Conservation (phyloP, 1,284 basidiomycete species). For the Sporisorium sorghi region DNA sequence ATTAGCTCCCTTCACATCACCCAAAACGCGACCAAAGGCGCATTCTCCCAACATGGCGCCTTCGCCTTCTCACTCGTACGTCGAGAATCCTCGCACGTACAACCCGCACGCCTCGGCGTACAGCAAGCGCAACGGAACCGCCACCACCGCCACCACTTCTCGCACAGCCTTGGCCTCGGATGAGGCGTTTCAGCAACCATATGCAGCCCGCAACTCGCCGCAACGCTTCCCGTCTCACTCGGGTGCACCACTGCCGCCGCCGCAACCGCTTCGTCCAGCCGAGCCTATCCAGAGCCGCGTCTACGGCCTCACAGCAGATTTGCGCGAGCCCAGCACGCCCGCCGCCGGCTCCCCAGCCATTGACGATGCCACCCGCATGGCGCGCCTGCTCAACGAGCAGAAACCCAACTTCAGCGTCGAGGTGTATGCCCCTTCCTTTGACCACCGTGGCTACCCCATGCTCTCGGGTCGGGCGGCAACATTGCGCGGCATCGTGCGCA, state of each 20-base stretch:
- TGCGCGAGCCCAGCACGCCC: constrained; percentile 30
- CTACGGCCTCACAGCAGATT: constrained; percentile 44
- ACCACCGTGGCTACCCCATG: constrained; percentile 60
- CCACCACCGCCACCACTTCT: constrained; percentile 17
- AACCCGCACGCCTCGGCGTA: constrained; percentile 40
- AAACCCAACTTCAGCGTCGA: constrained; percentile 60
- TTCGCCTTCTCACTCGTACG: constrained; percentile 24
- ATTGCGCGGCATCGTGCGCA: constrained; percentile 51
- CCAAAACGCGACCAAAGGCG: constrained; percentile 12
- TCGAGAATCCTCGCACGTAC: constrained; percentile 28
- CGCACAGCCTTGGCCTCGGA: constrained; percentile 18
- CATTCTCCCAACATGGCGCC: constrained; percentile 27
- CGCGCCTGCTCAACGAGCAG: constrained; percentile 39
- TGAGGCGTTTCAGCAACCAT: constrained; percentile 15
- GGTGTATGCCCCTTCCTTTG: constrained; percentile 55
- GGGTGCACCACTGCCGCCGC: constrained; percentile 7
- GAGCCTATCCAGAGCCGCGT: constrained; percentile 35
- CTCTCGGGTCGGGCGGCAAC: constrained; percentile 50
- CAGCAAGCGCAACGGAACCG: constrained; percentile 40
- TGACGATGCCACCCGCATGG: constrained; percentile 29
- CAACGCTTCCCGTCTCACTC: constrained; percentile 27
- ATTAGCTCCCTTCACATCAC: constrained; percentile 6
- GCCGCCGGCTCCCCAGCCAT: constrained; percentile 17
- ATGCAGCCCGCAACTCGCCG: constrained; percentile 13
- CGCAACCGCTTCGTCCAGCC: constrained; percentile 1